Base-by-base conservation (phyloP, 768 basidiomycete species). In the Lentinula aciculospora region DNA sequence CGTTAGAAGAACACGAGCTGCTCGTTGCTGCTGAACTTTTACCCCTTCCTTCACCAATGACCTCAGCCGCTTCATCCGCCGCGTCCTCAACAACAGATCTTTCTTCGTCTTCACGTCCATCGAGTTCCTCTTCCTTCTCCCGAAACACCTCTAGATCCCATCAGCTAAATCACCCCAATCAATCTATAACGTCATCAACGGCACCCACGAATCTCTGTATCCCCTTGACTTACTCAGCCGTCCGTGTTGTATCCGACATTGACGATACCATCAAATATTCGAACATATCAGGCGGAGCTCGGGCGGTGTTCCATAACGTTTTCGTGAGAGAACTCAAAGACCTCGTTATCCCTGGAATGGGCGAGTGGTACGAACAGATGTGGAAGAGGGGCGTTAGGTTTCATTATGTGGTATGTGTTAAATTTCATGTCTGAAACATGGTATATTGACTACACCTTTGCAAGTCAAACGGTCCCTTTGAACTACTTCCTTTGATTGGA, bases 211-310 rank as follows among this genome's bases (percentile, higher is more conserved):
- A 69, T 1, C 62, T 77, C 4, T 69, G 70, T 12, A 71, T 82
- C 19, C 74, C 82, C 5, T 76, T 92, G 34, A 81, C 86, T 0
- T 73, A 84, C 63, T 80, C 81, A 2, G 79, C 81, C 1, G 70
- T 95, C 13, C 85, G 92, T 17, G 81, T 96, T 56, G 87, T 98
- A 13, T 95, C 93, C 7, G 95, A 98, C 64, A 88, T 98, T 42
- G 95, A 98, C 66, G 95, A 98, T 70, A 98, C 95, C 0, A 79
- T 97, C 57, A 95, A 95, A 66, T 66, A 79, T 25, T 87, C 93
- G 0, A 85, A 87, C 46, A 79, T 99, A n/a, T 65, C 88, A 4
- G 75, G 77, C 2, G 96, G 96, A 0, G 86, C 92, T 0, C 80
- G 93, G 40, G 77, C 85, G 1, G 86, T 92, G 3, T 97, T 98